Percentiles rank a stretch among this genome's conserved stretches.
phyloP scores from a whole-genome alignment of 202 grass and related monocot genomes.

The Schoenoplectus triqueter region DNA sequence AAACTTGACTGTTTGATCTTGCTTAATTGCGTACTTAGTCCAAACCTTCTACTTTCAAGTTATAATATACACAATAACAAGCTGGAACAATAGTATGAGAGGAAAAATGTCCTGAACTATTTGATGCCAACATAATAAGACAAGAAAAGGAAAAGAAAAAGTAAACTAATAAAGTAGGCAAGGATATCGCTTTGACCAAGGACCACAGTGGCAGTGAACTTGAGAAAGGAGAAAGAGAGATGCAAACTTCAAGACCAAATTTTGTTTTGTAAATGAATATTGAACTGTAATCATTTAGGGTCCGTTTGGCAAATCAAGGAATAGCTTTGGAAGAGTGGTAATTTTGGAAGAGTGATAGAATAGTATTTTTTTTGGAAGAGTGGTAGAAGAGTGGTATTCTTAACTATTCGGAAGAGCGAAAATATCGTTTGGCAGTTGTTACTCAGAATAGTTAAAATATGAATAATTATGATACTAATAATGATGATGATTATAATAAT shows the following conservation, averaged over 20 bases:
- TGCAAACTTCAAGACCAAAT: neutral
- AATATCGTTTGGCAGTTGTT: too few relatives aligned
- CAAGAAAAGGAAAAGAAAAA: constrained; percentile 15
- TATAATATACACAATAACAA: neutral
- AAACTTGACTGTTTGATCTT: neutral
- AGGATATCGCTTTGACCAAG: constrained; percentile 14
- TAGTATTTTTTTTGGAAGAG: too few relatives aligned
- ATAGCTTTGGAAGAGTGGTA: too few relatives aligned
- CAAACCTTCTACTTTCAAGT: neutral
- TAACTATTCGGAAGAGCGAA: too few relatives aligned
- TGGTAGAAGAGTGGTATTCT: too few relatives aligned
- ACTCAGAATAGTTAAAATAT: too few relatives aligned
- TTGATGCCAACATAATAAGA: neutral
- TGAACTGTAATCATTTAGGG: neutral
- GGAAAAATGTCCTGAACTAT: neutral
- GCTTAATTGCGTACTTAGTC: neutral
- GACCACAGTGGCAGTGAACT: neutral
- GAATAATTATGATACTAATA: too few relatives aligned
- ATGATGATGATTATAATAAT: too few relatives aligned
- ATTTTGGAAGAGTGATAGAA: too few relatives aligned
- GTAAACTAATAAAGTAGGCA: neutral
- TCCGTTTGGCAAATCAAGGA: too few relatives aligned
- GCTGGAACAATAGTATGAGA: neutral
- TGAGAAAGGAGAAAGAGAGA: neutral
- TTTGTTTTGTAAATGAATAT: neutral